Base-by-base conservation (phyloP, 2,329 filamentous ascomycete species). In the Fusarium pilosicola region DNA sequence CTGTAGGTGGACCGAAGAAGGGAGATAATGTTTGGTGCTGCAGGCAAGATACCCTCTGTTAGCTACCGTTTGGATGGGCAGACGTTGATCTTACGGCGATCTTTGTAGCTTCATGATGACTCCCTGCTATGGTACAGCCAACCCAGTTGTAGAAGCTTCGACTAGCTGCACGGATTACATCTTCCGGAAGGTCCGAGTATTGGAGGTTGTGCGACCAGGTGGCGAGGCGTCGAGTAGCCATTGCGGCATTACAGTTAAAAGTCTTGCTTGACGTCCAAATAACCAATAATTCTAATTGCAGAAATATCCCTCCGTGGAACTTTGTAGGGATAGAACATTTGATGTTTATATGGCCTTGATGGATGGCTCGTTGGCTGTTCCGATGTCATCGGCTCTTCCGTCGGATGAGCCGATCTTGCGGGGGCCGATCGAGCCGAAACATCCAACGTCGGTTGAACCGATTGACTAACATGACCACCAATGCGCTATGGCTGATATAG, bases 81-180 rank as follows among this genome's bases (percentile, higher is more conserved):
- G 9, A 7, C 22, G 7, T n/a, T 26, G 3, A 13, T 0, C 62
- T 51, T 39, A 62, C 56, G 1, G 45, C 45, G 12, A 65, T 62
- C 4, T 9, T 28, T n/a, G 62, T 28, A 6, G 62, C 56, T 34
- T 65, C 56, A 22, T 65, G 56, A 11, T 13, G 34, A 18, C 62
- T 65, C 1, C 62, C 56, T 45, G 45, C n/a, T 34, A 65, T 62
- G 6, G 62, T 26, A 18, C 62, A 65, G 3, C 56, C 62, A 45
- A 11, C 32, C 56, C 62, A 65, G 4, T 65, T 65, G 5, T 65
- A 65, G 22, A 65, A 62, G 7, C 62, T 62, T 52, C 56, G 45
- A 51, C 45, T 39, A 62, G 62, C 39, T 28, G 62, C 62, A 5
- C 38, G 17, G 6, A 38, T 18, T 3, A 62, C 62, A 17, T 62